Conservation (phyloP, 2,329 filamentous ascomycete genomes). For the Botrytis tulipae region DNA sequence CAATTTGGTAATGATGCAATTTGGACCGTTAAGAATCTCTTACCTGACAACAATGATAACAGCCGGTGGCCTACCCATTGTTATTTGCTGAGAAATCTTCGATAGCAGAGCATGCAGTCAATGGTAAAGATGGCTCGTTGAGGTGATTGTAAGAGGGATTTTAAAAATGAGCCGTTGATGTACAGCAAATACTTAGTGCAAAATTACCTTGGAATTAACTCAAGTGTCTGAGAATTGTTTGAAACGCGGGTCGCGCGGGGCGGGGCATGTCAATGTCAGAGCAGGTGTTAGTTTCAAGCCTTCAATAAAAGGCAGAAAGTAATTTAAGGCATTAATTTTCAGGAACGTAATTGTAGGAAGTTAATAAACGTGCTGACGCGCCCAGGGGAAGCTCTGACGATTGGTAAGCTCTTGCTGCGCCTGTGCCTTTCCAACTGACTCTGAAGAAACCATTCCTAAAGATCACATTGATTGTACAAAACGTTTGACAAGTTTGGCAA, state of each 20-base stretch:
- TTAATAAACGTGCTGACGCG: neutral
- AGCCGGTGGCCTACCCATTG: slow-evolving; percentile 49
- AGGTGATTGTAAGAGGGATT: neutral
- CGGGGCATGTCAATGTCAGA: neutral
- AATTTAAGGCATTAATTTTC: neutral
- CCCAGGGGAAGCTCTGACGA: neutral
- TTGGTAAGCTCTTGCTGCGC: slow-evolving; percentile 9
- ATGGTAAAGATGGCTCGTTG: neutral
- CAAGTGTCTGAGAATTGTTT: neutral
- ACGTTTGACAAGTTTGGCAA: neutral
- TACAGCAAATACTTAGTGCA: neutral
- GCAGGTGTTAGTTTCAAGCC: neutral
- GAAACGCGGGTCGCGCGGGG: slow-evolving; percentile 12
- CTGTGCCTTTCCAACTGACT: neutral
- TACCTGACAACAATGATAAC: slow-evolving; percentile 53
- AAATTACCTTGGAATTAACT: neutral
- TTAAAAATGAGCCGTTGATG: neutral
- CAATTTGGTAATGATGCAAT: neutral
- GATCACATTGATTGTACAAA: neutral
- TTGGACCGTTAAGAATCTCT: slow-evolving; percentile 26
- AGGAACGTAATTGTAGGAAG: neutral
- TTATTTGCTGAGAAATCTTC: slow-evolving; percentile 17
- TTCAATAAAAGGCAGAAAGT: neutral
- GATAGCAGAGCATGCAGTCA: neutral
- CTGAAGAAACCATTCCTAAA: neutral